Base-by-base conservation (phyloP, 768 basidiomycete species). In the Dendrothele bispora region DNA sequence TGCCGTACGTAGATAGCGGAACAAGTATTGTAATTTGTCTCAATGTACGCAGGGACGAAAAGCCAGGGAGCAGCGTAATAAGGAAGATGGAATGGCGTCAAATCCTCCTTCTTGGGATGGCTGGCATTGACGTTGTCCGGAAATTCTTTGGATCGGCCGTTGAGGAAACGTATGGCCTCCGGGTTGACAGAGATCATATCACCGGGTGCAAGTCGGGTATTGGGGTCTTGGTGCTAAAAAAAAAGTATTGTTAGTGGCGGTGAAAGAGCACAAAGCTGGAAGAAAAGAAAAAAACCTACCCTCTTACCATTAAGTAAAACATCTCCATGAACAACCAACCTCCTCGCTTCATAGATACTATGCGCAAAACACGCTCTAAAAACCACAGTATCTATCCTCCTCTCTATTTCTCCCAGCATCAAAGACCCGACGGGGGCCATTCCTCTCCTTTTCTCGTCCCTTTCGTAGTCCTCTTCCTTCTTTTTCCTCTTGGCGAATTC, bases 361-460 rank as follows among this genome's bases (percentile, higher is more conserved):
- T 83, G 79, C 24, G 86, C 87, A 55, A 98, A 85, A 62, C 95
- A 95, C 47, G 82, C 80, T 39, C 95, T 74, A 69, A 98, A 98
- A 41, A 98, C 69, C 63, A 98, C 82, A 37, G 92, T 86, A 60
- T 99, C 97, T 63, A 99, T 79, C 65, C 97, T 66, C 61, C 94
- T 78, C 74, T 99, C 97, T n/a, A 98, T 78, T 66, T 98, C 92
- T 1, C 82, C 66, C 64, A 95, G 90, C 90, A 98, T 95, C 78
- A 99, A 79, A 63, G 90, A 93, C 41, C 91, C 92, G 14, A 98
- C 88, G 5, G 97, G 97, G 15, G 93, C 86, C 56, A 90, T 77
- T 1, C 82, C 85, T 55, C 83, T 79, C 53, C 63, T 61, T 51
- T 75, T 69, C 57, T 83, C 79, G 53, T 81, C 76, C 57, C 72